Percentiles rank a stretch among this genome's conserved stretches.
These are phyloP conservation scores for Xylaria palmicola DNA, from an alignment of 495 filamentous ascomycete genomes.

Conservation along the genomic window DNA sequence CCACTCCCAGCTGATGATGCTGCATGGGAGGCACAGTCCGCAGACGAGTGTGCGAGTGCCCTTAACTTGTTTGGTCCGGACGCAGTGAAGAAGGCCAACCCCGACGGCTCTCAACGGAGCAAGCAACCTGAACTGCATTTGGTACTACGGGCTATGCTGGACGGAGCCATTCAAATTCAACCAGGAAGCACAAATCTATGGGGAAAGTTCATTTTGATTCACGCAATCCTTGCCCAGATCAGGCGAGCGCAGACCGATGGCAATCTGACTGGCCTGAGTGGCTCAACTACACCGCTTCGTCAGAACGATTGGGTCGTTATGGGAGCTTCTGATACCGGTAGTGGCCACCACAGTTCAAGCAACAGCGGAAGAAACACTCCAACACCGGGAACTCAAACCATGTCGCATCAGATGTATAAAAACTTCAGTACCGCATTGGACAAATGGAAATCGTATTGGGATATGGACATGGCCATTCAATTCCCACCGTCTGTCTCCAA, in stretches of 20 bases:
- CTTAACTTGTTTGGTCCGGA: constrained; percentile 55
- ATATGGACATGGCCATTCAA: constrained; percentile 60
- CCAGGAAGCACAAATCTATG: constrained; percentile 61
- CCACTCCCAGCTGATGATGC: constrained; percentile 66
- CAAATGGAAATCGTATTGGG: constrained; percentile 66
- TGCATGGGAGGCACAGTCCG: constrained; percentile 59
- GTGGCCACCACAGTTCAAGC: constrained; percentile 24
- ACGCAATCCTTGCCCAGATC: constrained; percentile 58
- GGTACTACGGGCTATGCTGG: constrained; percentile 54
- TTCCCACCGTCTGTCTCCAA: constrained; percentile 52
- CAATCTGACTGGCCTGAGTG: constrained; percentile 31
- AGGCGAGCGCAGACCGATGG: constrained; percentile 38
- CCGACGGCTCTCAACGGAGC: constrained; percentile 54
- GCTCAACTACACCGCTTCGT: constrained; percentile 45
- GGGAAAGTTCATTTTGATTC: constrained; percentile 69
- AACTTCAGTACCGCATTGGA: constrained; percentile 49
- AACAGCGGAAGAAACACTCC: constrained; percentile 55
- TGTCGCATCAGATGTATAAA: constrained; percentile 36
- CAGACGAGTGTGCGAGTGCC: constrained; percentile 57
- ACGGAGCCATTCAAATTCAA: constrained; percentile 50
- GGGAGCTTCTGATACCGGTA: constrained; percentile 28
- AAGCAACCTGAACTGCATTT: constrained; percentile 59
- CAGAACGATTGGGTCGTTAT: constrained; percentile 49
- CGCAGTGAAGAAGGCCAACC: constrained; percentile 47
- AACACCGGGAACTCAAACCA: constrained; percentile 27